Evolutionary conservation across 345 rosid genomes (phyloP), one percentile per base, ranked within the genome.

Genomic region (Kandelia obovata): DNA sequence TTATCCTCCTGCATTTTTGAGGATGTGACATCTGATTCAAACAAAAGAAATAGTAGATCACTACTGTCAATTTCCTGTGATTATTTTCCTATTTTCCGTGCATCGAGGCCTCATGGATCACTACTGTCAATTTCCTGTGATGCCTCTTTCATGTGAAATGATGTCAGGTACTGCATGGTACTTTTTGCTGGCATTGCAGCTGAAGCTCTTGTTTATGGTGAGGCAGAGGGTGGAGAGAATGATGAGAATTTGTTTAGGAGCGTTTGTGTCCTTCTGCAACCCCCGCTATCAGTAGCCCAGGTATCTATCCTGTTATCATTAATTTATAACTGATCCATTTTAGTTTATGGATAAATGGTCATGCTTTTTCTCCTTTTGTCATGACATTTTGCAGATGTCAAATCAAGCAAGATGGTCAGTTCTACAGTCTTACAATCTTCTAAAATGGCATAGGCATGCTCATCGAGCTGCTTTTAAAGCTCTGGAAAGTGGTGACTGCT

Each of bases 181-280:
- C 92, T 91, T 70, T 93, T 89, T 75, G 97, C 94, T 70, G 98
- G 98, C 69, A 93, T 89, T 81, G 97, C 98, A 68, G 98, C 98
- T 55, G 98, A 91, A 78, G 88, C 98, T 31, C 90, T 93, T 49
- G 82, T 93, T 53, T 93, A 93, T 61, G 91, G 98, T 9, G 92
- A 91, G 61, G 98, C 98, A 6, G 97, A 93, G 79, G 97, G 97
- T 67, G 96, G 98, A 67, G 98, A 93, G 75, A 93, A 93, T 82
- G 97, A 93, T 73, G 98, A 93, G 76, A 93, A 93, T 79, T 74
- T 89, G 68, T 93, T 93, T 72, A 84, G 92, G 82, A 90, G 98
- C 81, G 87, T 90, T 67, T 89, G 87, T 31, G 81, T 93, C 64
- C 89, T 93, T 69, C 72, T 91, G 82, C 81, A 86, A 66, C 97